These are phyloP conservation scores for Candida pseudoglaebosa DNA, from an alignment of 805 yeast genomes.

Conservation along the genomic window DNA sequence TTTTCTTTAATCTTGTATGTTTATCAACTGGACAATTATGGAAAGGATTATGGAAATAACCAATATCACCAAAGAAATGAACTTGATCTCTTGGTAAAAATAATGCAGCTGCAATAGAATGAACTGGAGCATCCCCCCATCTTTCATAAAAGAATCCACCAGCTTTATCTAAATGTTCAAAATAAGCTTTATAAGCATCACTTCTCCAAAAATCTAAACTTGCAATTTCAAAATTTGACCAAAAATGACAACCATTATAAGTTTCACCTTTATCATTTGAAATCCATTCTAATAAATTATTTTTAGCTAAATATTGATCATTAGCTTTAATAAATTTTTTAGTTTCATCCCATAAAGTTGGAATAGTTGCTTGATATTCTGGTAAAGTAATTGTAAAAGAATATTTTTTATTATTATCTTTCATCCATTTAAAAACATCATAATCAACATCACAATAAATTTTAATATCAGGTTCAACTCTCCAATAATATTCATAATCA, in stretches of 20 bases:
- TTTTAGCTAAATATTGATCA: slow-evolving; percentile 57
- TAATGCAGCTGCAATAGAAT: slow-evolving; percentile 80
- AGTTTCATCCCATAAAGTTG: slow-evolving; percentile 74
- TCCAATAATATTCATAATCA: slow-evolving; percentile 87
- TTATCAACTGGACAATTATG: slow-evolving; percentile 73
- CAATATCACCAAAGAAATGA: slow-evolving; percentile 80
- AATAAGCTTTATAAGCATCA: slow-evolving; percentile 65
- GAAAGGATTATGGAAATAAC: slow-evolving; percentile 82
- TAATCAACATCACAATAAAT: slow-evolving; percentile 77
- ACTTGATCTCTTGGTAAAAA: slow-evolving; percentile 66
- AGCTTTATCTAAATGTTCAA: slow-evolving; percentile 67
- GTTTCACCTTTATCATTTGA: slow-evolving; percentile 62
- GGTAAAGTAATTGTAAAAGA: slow-evolving; percentile 80
- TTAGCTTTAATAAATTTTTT: slow-evolving; percentile 58
- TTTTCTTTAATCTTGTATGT: slow-evolving; percentile 50
- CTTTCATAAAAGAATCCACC: slow-evolving; percentile 94
- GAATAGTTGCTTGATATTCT: slow-evolving; percentile 81
- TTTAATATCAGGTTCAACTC: slow-evolving; percentile 82
- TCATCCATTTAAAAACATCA: slow-evolving; percentile 81
- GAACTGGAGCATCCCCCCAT: slow-evolving; percentile 96
- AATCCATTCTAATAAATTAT: slow-evolving; percentile 65
- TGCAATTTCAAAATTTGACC: slow-evolving; percentile 89
- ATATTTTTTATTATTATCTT: slow-evolving; percentile 69
- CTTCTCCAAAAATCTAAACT: slow-evolving; percentile 70
- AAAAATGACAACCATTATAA: slow-evolving; percentile 81